Conservation (phyloP, 768 basidiomycete genomes). For the Rhizopogon vinicolor region DNA sequence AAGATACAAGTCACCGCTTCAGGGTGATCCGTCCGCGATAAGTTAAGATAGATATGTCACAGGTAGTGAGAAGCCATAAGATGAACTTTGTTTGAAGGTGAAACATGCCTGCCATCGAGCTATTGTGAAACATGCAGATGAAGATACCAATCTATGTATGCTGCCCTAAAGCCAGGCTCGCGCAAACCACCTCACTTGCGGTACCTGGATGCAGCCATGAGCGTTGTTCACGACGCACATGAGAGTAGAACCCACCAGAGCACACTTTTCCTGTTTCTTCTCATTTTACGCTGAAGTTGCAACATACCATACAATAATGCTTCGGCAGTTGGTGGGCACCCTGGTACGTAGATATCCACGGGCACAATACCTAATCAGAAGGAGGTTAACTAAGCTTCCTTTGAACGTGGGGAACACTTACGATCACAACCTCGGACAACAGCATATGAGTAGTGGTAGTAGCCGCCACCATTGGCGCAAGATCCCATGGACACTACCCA, state of each 20-base stretch:
- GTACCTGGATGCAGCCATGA: constrained; percentile 34
- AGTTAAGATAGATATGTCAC: too few species aligned
- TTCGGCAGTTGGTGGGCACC: constrained; percentile 94
- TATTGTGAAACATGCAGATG: neutral
- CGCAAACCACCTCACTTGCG: constrained; percentile 39
- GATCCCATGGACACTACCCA: constrained; percentile 99
- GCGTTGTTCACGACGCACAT: neutral
- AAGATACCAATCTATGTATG: constrained; percentile 15
- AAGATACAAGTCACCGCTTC: neutral
- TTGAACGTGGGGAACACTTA: constrained; percentile 32
- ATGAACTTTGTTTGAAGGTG: neutral
- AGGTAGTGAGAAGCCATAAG: too few species aligned
- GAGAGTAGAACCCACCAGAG: constrained; percentile 56
- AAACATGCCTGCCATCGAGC: neutral
- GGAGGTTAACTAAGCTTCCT: neutral
- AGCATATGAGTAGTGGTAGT: constrained; percentile 98
- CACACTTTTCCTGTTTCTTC: constrained; percentile 79
- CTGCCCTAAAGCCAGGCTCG: constrained; percentile 13
- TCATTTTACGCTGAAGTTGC: constrained; percentile 95
- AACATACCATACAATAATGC: constrained; percentile 96
- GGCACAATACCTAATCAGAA: constrained; percentile 80
- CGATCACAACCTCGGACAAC: constrained; percentile 98
- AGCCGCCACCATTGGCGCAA: constrained; percentile 96
- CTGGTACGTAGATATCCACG: constrained; percentile 97
- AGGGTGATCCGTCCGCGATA: too few species aligned